A percentile compares a stretch with the other conserved stretches of the same genome.
phyloP scores from a whole-genome alignment of 1,139 yeast species.

The Zhuliangozyma blackwelliae region DNA sequence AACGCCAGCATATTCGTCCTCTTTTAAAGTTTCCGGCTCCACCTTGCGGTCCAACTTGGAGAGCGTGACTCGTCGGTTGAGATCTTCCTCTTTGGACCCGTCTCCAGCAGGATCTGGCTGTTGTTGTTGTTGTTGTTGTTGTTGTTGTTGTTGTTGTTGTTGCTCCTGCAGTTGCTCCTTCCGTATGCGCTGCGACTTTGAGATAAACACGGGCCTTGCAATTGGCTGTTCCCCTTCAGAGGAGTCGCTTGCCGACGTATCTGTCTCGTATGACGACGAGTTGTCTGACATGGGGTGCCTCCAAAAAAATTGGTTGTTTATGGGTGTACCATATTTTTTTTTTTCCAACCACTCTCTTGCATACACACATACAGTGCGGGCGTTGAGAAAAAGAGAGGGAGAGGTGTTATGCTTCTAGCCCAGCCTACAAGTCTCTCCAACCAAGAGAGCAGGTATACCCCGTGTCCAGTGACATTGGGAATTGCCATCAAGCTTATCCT shows the following conservation, averaged over 20 bases:
- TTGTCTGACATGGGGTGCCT: not conserved
- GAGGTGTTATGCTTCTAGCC: no score
- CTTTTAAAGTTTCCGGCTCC: constrained; percentile 1
- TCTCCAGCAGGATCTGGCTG: not conserved
- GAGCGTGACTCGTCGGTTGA: constrained; percentile 4
- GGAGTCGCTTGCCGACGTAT: constrained; percentile 4
- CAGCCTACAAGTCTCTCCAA: no score
- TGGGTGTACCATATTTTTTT: no score
- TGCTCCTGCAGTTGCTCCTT: not conserved
- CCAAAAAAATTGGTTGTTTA: no score
- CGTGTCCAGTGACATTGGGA: no score
- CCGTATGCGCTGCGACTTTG: constrained; percentile 7
- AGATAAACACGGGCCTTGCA: constrained; percentile 9
- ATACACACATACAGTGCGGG: no score
- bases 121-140: not conserved
- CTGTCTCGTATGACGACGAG: constrained; percentile 6
- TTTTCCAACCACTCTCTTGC: no score
- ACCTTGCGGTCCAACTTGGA: constrained; percentile 8
- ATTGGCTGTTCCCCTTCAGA: constrained; percentile 5
- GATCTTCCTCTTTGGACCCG: constrained; percentile 1
- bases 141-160: not conserved
- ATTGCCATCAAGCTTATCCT: no score
- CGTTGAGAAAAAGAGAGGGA: no score
- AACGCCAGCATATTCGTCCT: constrained; percentile 21
- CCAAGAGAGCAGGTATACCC: no score